These are phyloP conservation scores for Wickerhamiella australiensis DNA, from an alignment of 805 yeast genomes.

Conservation along the genomic window DNA sequence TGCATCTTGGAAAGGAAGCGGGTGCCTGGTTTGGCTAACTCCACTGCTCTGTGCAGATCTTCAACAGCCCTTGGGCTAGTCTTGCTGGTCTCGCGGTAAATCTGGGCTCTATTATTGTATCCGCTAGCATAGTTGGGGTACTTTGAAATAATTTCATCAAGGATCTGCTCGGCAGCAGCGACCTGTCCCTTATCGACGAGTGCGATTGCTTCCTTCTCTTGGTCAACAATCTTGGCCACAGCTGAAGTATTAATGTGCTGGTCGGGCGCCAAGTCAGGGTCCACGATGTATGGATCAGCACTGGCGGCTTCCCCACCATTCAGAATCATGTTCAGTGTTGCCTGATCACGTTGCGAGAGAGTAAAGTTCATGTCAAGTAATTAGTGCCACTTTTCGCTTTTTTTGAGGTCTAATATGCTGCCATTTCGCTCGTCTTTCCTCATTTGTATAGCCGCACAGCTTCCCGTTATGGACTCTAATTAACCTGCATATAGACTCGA, in stretches of 20 bases:
- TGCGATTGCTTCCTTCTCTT: conserved; percentile 23
- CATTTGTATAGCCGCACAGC: neutral
- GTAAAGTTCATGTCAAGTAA: neutral
- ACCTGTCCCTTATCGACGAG: conserved; percentile 12
- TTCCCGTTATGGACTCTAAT: neutral
- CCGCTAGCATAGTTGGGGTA: conserved; percentile 28
- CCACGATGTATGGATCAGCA: conserved; percentile 1
- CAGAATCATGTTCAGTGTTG: neutral
- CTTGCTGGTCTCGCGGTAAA: conserved; percentile 4
- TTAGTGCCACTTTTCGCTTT: too few species aligned
- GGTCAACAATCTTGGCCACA: conserved; percentile 13
- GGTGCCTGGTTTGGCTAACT: conserved; percentile 22
- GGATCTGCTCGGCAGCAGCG: conserved; percentile 15
- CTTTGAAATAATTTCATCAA: conserved; percentile 18
- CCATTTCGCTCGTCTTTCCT: neutral
- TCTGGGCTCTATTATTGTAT: conserved; percentile 29
- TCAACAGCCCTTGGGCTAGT: conserved; percentile 12
- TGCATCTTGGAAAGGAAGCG: conserved; percentile 24
- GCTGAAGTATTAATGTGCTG: neutral
- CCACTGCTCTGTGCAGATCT: conserved; percentile 23
- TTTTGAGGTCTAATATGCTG: neutral
- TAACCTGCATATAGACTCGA: neutral
- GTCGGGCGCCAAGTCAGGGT: conserved; percentile 8
- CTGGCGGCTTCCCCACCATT: neutral
- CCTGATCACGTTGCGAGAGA: conserved; percentile 1